Conservation (phyloP, 441 rosid species). For the Pelargonium citronellum region DNA sequence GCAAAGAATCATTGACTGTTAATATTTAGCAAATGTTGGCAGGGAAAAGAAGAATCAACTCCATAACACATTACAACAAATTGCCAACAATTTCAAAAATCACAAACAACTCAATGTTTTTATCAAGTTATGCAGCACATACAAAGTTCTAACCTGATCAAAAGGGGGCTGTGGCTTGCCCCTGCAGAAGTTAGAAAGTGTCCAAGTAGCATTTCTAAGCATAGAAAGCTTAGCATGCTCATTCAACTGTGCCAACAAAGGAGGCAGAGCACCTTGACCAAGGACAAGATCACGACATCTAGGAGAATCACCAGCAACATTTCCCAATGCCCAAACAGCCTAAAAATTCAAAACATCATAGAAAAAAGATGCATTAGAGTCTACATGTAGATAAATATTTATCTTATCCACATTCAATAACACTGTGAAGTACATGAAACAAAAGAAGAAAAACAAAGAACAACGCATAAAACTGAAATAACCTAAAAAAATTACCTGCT, state of each 20-base stretch:
- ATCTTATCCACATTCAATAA: no score
- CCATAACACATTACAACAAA: no score
- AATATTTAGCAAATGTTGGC: no score
- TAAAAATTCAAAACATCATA: slow-evolving; percentile 15
- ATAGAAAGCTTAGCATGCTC: slow-evolving; percentile 79
- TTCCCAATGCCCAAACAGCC: slow-evolving; percentile 95
- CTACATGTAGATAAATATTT: no score
- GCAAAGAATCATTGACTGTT: no score
- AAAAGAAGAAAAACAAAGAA: no score
- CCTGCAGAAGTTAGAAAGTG: slow-evolving; percentile 79
- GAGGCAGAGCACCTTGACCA: slow-evolving; percentile 54
- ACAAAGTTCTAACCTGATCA: slow-evolving; percentile 48
- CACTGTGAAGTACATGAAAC: no score
- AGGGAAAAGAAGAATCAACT: no score
- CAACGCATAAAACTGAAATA: no score
- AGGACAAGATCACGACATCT: slow-evolving; percentile 86
- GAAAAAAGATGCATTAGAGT: background rate
- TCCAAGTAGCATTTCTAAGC: slow-evolving; percentile 96
- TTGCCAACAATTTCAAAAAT: no score
- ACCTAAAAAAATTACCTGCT: slow-evolving; percentile 44
- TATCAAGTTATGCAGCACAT: background rate
- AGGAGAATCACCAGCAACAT: slow-evolving; percentile 93
- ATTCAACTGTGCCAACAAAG: slow-evolving; percentile 60
- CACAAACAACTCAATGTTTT: background rate
- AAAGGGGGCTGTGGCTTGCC: slow-evolving; percentile 90